phyloP scores from a whole-genome alignment of 2,329 filamentous ascomycete species.

The Fusarium sp. region DNA sequence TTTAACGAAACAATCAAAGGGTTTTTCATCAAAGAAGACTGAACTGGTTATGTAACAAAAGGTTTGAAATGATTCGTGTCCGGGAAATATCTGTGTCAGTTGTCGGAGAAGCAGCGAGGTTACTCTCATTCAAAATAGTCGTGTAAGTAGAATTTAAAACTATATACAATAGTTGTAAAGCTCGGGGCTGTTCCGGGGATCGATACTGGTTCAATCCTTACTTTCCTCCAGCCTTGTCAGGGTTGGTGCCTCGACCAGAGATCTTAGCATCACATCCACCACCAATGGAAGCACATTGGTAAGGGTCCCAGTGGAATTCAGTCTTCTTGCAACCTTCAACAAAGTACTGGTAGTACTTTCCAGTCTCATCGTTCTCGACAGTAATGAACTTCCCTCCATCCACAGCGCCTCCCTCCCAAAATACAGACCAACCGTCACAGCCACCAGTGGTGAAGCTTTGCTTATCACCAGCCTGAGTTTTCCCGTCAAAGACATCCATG shows the following conservation, averaged over 20 bases:
- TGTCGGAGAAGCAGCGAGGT: accelerated
- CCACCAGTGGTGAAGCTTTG: not conserved
- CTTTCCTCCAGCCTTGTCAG: not conserved
- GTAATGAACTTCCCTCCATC: not conserved
- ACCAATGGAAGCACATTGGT: not conserved
- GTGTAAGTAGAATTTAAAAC: not conserved
- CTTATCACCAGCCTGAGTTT: not conserved
- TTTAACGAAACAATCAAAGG: not conserved
- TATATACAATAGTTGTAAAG: not conserved
- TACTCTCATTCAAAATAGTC: accelerated
- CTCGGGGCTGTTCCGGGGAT: accelerated
- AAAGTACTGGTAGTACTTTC: not conserved
- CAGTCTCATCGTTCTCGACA: not conserved
- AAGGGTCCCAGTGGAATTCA: not conserved
- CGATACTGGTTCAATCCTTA: not conserved
- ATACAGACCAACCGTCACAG: not conserved
- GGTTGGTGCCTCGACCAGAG: not conserved
- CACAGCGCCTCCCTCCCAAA: not conserved
- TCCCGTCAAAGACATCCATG: not conserved
- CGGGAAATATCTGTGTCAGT: accelerated
- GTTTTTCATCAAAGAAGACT: accelerated
- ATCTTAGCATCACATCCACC: not conserved
- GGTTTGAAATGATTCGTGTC: accelerated
- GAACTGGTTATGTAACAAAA: accelerated
- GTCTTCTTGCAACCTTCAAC: not conserved